A percentile compares a stretch with the other conserved stretches of the same genome.
phyloP scores from a whole-genome alignment of 2,329 filamentous ascomycete species.

The Juglanconis sp. region DNA sequence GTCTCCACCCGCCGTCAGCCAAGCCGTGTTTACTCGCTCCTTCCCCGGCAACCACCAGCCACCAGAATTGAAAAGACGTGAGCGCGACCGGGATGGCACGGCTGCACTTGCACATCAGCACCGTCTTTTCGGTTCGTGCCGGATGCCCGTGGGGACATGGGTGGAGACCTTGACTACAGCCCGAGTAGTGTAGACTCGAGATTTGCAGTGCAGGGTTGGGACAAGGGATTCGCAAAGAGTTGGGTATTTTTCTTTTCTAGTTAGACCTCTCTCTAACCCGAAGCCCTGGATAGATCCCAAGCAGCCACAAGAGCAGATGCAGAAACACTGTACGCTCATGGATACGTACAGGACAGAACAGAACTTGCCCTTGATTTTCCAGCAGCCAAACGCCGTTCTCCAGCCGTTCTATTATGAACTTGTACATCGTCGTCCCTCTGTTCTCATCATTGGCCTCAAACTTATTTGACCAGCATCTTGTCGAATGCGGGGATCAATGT shows the following conservation, averaged over 20 bases:
- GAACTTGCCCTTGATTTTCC: not conserved
- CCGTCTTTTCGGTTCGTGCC: not conserved
- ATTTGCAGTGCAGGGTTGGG: not conserved
- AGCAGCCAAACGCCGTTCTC: slow-evolving; percentile 15
- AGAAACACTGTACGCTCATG: not conserved
- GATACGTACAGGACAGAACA: slow-evolving; percentile 4
- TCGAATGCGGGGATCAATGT: slow-evolving; percentile 94
- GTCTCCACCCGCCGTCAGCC: slow-evolving; percentile 4
- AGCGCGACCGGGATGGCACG: slow-evolving; percentile 10
- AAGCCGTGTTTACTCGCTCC: slow-evolving; percentile 9
- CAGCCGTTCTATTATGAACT: slow-evolving; percentile 15
- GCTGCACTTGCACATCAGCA: not conserved
- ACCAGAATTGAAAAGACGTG: not conserved
- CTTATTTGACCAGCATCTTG: slow-evolving; percentile 32
- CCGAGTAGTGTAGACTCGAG: not conserved
- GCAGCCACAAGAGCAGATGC: not conserved
- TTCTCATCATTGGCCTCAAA: too few relatives aligned
- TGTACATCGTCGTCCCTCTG: slow-evolving; percentile 6
- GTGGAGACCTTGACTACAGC: not conserved
- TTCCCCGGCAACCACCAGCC: slow-evolving; percentile 10
- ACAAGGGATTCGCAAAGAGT: slow-evolving; percentile 4
- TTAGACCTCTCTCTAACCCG: not conserved
- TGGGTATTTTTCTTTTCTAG: slow-evolving; percentile 16
- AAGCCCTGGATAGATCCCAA: not conserved
- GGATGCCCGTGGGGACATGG: slow-evolving; percentile 1